Percentiles rank a stretch among this genome's conserved stretches.
phyloP scores from a whole-genome alignment of 345 rosid species.

The Populus simonii region DNA sequence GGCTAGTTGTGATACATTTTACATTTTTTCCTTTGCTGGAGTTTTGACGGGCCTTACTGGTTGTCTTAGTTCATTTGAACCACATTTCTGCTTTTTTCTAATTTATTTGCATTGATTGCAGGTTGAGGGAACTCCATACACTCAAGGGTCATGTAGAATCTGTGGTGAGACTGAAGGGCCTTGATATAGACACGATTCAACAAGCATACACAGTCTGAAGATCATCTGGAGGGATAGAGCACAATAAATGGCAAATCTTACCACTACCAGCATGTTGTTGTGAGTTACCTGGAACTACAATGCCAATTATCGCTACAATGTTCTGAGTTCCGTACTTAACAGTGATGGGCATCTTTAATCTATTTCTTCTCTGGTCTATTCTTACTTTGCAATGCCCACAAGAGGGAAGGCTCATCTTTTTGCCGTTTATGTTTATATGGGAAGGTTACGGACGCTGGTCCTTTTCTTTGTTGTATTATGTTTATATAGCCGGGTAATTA shows the following conservation, averaged over 20 bases:
- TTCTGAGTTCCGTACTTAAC: neutral
- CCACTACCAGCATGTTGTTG: constrained; percentile 8
- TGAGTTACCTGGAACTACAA: constrained; percentile 7
- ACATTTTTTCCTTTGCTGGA: too few species aligned
- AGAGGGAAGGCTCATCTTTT: constrained; percentile 8
- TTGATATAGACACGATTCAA: constrained; percentile 94
- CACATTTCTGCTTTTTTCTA: neutral
- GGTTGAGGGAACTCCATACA: constrained; percentile 92
- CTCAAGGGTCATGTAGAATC: constrained; percentile 97
- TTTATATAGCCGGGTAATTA: neutral
- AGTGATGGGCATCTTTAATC: neutral
- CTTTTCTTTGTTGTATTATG: neutral
- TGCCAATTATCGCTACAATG: neutral
- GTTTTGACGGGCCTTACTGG: neutral
- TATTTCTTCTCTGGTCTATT: neutral
- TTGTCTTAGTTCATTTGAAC: neutral
- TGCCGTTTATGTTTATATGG: constrained; percentile 18
- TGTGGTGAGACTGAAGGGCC: constrained; percentile 86
- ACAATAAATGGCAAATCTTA: constrained; percentile 13
- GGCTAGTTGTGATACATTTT: too few species aligned
- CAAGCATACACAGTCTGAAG: constrained; percentile 88
- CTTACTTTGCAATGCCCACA: neutral
- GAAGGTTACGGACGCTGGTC: neutral
- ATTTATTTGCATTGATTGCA: constrained; percentile 21
- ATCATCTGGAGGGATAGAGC: neutral